Evolutionary conservation across 805 yeast species (phyloP), one percentile per base, ranked within the genome.

Genomic region (Ascoidea rubescens): DNA sequence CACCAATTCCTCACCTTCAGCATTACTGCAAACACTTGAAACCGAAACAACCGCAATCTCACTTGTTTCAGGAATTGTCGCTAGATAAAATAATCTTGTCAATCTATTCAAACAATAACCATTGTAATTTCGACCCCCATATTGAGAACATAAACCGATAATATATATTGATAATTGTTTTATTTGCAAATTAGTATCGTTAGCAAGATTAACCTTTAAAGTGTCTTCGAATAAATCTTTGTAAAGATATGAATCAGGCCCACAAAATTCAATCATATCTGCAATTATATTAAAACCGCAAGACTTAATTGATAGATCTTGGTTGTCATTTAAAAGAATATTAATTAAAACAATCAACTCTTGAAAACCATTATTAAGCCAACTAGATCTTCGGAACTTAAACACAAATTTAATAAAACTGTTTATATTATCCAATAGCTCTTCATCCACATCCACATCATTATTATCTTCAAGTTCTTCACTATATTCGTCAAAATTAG

Each of bases 101-200:
- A 91, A 70, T n/a, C 88, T 75, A 6, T 83, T 78, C 31, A 86
- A 64, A 51, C 84, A 78, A 52, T 84, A 76, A 42, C 82, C 81
- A 28, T 73, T 73, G 63, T 81, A 87, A 2, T 71, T 63, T 3
- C 68, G 64, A 12, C 91, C 88, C 5, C 96, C 95, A 58, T 74
- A 72, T 64, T 85, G 89, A 2, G 96, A 96, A 55, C 93, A 84
- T 28, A 79, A 81, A 32, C 99, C 98, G 53, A 90, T 78, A 44
- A 86, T 78, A 60, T 82, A 84, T 0, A 93, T 79, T 2, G 96
- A 90, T 10, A 87, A 87, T 70, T 93, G 97, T 59, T 97, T 83
- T 44, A 90, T 73, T 5, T 80, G 72, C 4, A 95, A 79, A 50
- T 80, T 80, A 6, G 86, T 71, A 44, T 54, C 43, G 10, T 83